phyloP scores from a whole-genome alignment of 306 rosid genomes.

The Hippophae gyantsensis region DNA sequence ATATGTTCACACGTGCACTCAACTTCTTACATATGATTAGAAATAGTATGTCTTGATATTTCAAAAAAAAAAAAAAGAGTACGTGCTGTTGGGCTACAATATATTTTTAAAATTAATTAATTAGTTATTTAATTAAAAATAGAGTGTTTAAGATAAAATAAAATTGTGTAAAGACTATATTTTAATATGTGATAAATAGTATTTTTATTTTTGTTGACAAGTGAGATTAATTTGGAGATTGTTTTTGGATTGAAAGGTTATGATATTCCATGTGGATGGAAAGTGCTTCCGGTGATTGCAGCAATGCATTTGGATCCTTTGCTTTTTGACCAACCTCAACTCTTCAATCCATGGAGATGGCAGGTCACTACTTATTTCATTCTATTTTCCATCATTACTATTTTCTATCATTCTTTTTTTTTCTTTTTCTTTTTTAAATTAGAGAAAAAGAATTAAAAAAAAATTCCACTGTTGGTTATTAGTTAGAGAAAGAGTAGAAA shows the following conservation, averaged over 20 bases:
- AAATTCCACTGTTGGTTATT: not conserved
- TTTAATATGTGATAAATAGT: too few species aligned
- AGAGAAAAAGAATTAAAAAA: not conserved
- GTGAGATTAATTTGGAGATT: not conserved
- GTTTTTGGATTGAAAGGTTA: slow-evolving; percentile 51
- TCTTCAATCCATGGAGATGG: slow-evolving; percentile 99
- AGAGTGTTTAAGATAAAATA: too few species aligned
- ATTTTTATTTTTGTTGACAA: too few species aligned
- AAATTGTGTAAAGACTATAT: too few species aligned
- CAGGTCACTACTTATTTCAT: slow-evolving; percentile 37
- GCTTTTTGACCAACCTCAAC: slow-evolving; percentile 90
- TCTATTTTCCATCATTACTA: too few species aligned
- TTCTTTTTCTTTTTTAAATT: slow-evolving; percentile 22
- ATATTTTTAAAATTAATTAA: too few species aligned
- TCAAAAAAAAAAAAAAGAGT: too few species aligned
- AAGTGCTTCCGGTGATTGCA: slow-evolving; percentile 97
- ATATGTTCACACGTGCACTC: too few species aligned
- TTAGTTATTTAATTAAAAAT: too few species aligned
- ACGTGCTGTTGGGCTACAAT: too few species aligned
- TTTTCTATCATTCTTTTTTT: too few species aligned
- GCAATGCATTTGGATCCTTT: slow-evolving; percentile 91
- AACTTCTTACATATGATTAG: too few species aligned
- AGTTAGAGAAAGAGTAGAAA: not conserved
- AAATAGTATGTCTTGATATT: not conserved
- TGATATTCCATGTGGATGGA: slow-evolving; percentile 99